Evolutionary conservation across 2,329 filamentous ascomycete species (phyloP), one percentile per base, ranked within the genome.

Genomic region (Microdochium trichocladiopsis): DNA sequence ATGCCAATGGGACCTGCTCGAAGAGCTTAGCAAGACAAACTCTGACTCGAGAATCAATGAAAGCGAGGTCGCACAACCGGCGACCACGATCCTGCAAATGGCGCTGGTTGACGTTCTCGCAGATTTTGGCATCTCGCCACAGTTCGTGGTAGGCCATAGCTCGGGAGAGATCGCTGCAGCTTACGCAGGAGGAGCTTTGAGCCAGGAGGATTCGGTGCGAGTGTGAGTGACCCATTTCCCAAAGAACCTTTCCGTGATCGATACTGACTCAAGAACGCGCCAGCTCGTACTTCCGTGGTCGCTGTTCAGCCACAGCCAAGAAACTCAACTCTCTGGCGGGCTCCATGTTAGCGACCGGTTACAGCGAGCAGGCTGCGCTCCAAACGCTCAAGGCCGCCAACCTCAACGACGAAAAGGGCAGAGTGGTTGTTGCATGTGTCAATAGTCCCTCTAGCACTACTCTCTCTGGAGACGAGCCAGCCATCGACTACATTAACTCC

Each of bases 391-490:
- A 31, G 14, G 28, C 8, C 28, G 28, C 28, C 8, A 31, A 31
- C 14, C 28, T 31, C 8, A 14, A 31, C 12, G 22, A 28, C 2
- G 11, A 10, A 2, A 21, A 16, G 10, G 69, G 76, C 1, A 66
- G 66, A 2, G 62, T 68, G 9, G 63, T 68, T 54, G 63, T 74
- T 21, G 58, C 66, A 22, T 69, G 66, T 47, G 70, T 73, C 3
- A 67, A 71, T 47, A 71, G 77, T 3, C 53, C 63, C 2, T 63
- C 72, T n/a, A 74, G 78, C 54, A 73, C 74, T 18, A 67, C 78
- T 8, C 73, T 76, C 45, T 74, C 74, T 18, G 75, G 76, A 8
- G 72, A 76, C 5, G 72, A 72, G 11, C 70, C 69, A 24, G 72
- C 69, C 1, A 50, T 72, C 37, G 21, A 70, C 57, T 62, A 63